A percentile compares a stretch with the other conserved stretches of the same genome.
phyloP scores from a whole-genome alignment of 257 asterid species.

The Lantana camara region DNA sequence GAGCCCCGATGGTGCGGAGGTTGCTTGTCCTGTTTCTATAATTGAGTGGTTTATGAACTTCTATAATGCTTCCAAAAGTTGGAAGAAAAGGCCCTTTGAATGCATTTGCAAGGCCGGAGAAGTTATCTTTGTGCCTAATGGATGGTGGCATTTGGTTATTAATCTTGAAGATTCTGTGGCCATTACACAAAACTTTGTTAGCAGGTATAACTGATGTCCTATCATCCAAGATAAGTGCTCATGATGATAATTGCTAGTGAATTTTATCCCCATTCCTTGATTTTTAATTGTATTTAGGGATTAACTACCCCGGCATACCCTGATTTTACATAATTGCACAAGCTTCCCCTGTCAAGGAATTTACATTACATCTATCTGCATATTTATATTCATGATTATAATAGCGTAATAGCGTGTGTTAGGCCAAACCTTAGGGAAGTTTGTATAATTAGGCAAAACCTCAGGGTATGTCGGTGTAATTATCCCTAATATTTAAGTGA shows the following conservation, averaged over 20 bases:
- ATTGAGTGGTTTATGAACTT: conserved; percentile 99
- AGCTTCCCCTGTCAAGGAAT: too few species aligned
- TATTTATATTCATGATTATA: too few species aligned
- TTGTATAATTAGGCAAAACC: too few species aligned
- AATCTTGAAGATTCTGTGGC: conserved; percentile 95
- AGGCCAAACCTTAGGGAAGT: too few species aligned
- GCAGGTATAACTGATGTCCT: conserved; percentile 65
- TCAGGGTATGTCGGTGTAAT: too few species aligned
- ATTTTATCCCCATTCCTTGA: neutral
- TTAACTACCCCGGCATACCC: too few species aligned
- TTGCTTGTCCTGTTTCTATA: conserved; percentile 95
- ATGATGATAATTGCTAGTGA: neutral
- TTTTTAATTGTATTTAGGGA: too few species aligned
- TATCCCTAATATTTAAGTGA: too few species aligned
- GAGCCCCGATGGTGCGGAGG: conserved; percentile 96
- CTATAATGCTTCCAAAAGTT: conserved; percentile 61
- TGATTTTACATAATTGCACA: too few species aligned
- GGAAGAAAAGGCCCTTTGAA: conserved; percentile 78
- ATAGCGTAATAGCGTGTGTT: too few species aligned
- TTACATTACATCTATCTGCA: too few species aligned
- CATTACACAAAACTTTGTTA: conserved; percentile 89
- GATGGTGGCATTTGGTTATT: conserved; percentile 99
- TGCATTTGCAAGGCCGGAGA: conserved; percentile 96
- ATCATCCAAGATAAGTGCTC: conserved; percentile 7
- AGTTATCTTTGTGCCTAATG: conserved; percentile 90